phyloP scores from a whole-genome alignment of 805 yeast species.

The Ogataea polymorpha region DNA sequence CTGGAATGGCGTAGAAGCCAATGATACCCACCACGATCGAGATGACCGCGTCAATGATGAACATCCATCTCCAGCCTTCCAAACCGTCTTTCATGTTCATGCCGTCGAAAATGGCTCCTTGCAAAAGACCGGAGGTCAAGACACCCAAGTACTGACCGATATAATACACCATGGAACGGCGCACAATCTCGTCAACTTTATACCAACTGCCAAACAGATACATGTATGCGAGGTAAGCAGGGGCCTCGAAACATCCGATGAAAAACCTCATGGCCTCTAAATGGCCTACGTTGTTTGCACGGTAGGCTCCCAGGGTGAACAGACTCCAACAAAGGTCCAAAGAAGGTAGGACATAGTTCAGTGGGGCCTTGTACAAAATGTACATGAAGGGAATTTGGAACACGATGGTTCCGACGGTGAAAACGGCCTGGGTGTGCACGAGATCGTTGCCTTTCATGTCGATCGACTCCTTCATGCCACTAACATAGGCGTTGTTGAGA shows the following conservation, averaged over 20 bases:
- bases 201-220: slow-evolving; percentile 58
- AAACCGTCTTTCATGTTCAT: slow-evolving; percentile 20
- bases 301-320: slow-evolving; percentile 54
- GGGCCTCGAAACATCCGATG: slow-evolving; percentile 66
- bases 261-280: slow-evolving; percentile 61
- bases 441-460: slow-evolving; percentile 26
- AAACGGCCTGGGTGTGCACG: slow-evolving; percentile 27
- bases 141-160: slow-evolving; percentile 60
- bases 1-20: slow-evolving; percentile 42
- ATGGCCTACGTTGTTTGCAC: slow-evolving; percentile 46
- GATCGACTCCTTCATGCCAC: slow-evolving; percentile 60
- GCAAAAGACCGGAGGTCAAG: slow-evolving; percentile 53
- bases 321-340: slow-evolving; percentile 67
- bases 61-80: slow-evolving; percentile 54
- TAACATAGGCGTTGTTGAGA: slow-evolving; percentile 56
- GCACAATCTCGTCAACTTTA: slow-evolving; percentile 50
- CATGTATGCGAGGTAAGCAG: slow-evolving; percentile 58
- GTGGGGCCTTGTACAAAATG: slow-evolving; percentile 39
- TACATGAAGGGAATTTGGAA: slow-evolving; percentile 51
- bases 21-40: slow-evolving; percentile 38
- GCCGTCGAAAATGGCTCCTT: slow-evolving; percentile 34
- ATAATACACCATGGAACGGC: slow-evolving; percentile 62
- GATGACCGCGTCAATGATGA: slow-evolving; percentile 46
- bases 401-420: slow-evolving; percentile 47
- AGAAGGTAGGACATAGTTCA: slow-evolving; percentile 49